Conservation (phyloP, 768 basidiomycete species). For the Crepidotus variabilis region DNA sequence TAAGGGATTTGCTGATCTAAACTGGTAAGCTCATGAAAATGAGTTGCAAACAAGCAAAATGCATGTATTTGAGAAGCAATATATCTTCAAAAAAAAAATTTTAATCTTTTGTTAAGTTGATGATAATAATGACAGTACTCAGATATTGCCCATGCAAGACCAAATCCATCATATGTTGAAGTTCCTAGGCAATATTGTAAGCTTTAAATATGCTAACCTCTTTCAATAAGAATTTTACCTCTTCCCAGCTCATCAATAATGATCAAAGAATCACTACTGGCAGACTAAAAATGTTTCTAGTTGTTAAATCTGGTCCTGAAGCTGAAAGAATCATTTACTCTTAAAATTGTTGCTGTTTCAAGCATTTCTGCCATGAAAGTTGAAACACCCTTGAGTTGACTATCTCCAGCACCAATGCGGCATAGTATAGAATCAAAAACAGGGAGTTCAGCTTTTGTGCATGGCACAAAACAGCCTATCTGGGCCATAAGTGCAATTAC, state of each 20-base stretch:
- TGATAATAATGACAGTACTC: conserved; percentile 55
- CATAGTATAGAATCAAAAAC: conserved; percentile 96
- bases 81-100: conserved; percentile 47
- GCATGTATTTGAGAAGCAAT: conserved; percentile 91
- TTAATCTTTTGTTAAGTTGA: not conserved
- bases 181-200: conserved; percentile 52
- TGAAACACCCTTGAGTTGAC: conserved; percentile 94
- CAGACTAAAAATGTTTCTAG: conserved; percentile 53
- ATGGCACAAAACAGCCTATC: conserved; percentile 93
- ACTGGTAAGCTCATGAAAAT: conserved; percentile 95
- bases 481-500: conserved; percentile 98
- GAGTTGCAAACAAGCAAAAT: conserved; percentile 95
- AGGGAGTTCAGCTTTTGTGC: conserved; percentile 78
- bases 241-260: conserved; percentile 97
- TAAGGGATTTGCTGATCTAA: conserved; percentile 82
- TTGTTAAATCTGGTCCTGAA: not conserved
- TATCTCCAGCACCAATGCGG: conserved; percentile 95
- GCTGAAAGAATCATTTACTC: conserved; percentile 44
- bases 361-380: conserved; percentile 99
- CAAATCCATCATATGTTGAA: conserved; percentile 96
- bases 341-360: conserved; percentile 93
- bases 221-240: conserved; percentile 37
- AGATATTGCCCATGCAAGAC: conserved; percentile 97
- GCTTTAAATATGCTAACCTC: not conserved
- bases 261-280: conserved; percentile 87